Percentiles rank a stretch among this genome's conserved stretches.
phyloP scores from a whole-genome alignment of 179 eudicot species.

The Sideroxylon spinosum region DNA sequence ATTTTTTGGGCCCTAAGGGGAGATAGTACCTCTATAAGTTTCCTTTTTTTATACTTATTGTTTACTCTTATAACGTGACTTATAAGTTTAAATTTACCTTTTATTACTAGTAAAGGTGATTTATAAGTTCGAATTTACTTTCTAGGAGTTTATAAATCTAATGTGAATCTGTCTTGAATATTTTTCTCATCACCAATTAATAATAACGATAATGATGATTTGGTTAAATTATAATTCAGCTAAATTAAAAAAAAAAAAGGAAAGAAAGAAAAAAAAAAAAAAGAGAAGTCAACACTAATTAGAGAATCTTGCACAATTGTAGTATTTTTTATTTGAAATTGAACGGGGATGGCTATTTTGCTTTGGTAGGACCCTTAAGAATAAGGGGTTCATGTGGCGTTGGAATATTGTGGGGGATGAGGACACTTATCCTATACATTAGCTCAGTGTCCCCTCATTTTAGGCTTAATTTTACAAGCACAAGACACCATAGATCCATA shows the following conservation, averaged over 20 bases:
- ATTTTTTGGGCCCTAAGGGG: no score
- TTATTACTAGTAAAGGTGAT: no score
- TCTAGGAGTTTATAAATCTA: no score
- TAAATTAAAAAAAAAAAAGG: background rate
- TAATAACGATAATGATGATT: background rate
- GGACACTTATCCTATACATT: slow-evolving; percentile 13
- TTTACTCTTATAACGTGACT: no score
- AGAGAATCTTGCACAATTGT: background rate
- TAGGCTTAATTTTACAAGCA: slow-evolving; percentile 1
- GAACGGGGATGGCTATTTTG: background rate
- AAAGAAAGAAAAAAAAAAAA: no score
- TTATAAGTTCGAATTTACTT: no score
- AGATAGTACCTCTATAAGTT: no score
- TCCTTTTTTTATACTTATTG: no score
- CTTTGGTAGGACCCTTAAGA: slow-evolving; percentile 20
- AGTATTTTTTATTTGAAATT: background rate
- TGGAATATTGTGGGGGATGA: slow-evolving; percentile 15
- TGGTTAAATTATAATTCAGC: no score
- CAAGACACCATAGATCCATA: slow-evolving; percentile 19
- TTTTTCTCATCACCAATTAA: background rate
- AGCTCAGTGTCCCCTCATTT: background rate
- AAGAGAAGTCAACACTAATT: background rate
- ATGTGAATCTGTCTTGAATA: no score
- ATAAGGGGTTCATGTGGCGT: slow-evolving; percentile 16
- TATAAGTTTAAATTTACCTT: no score